Base-by-base conservation (phyloP, 2,329 filamentous ascomycete genomes). In the Penicillium hesseltinei region DNA sequence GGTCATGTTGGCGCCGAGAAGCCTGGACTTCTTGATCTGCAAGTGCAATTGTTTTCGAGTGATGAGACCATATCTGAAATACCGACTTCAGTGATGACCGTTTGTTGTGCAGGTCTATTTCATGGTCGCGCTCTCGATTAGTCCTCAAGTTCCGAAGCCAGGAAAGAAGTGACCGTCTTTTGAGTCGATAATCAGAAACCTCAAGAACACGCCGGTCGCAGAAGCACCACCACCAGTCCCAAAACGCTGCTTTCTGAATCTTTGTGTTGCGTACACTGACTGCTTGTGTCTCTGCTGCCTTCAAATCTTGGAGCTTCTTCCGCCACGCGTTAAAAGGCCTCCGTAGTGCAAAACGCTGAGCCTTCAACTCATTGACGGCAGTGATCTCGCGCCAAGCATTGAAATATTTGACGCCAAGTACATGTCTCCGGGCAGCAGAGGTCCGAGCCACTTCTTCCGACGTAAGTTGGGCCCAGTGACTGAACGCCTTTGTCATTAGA, bases 371-470 rank as follows among this genome's bases (percentile, higher is more conserved):
- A 62, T 88, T 86, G 49, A 84, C 79, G 1, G 80, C 78, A 0
- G 86, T 88, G 54, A 89, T 84, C 57, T 85, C 81, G 27, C 83
- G 80, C 88, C 88, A 91, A 8, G 84, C 84, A 57, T 83, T 84
- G 71, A 90, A 91, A 59, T 86, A 87, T 54, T 84, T 83, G 13
- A 83, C 84, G 54, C 87, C 81, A 53, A 94, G 76, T 58, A 92
- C 85, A 69, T 91, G 88, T 60, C 85, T 80, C 60, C 88, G 82
- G 21, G 89, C 90, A 42, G 85, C 80, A 5, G 83, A 84, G 4
- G 89, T 90, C 40, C 84, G 82, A 60, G 85, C 81, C 17, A 86
- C 78, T 66, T 90, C 84, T 15, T 89, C 85, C 6, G 80, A 81
- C 11, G 89, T 82, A 50, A 82, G 79, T 54, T 83, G 81, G 11